Evolutionary conservation across 2,329 filamentous ascomycete genomes (phyloP), one percentile per base, ranked within the genome.

Genomic region (Fusarium continuum): DNA sequence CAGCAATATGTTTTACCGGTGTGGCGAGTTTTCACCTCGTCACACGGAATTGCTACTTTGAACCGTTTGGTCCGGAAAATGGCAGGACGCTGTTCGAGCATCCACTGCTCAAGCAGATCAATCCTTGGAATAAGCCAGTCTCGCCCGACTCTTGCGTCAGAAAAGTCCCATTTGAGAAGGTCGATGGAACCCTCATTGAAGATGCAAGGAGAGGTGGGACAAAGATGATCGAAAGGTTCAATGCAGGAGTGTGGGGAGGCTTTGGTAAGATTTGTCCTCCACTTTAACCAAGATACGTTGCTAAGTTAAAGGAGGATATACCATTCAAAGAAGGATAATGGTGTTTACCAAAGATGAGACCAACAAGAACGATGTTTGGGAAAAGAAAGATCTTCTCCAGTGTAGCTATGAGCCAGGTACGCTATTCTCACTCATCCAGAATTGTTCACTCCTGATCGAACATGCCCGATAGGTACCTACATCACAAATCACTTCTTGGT

Each of bases 391-490:
- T 8, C 54, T 70, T 4, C 39, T 61, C 0, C 19, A 25, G 5
- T 63, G 46, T 17, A 65, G 36, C 14, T 70, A 68, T 10, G 63
- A 69, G 7, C 60, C 63, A 39, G 67, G 62, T 64, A 39, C n/a
- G 29, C n/a, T n/a, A n/a, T n/a, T 2, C 13, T 13, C 4, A 16
- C 1, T 1, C 0, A 6, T 11, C 2, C 4, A 5, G 1, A 0
- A 3, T 6, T 2, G 2, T 6, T 2, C 2, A 1, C 1, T 7
- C 2, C 2, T 7, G 6, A 13, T 8, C 34, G 32, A 2, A 49
- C 10, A 9, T 0, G 13, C 8, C 1, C 5, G 3, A 7, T 2
- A 68, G 64, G 52, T 20, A 70, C 68, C 10, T 58, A 39, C 17
- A 47, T 70, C 9, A 70, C 65, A 4, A 62, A 67, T 5, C 65